Percentiles rank a stretch among this genome's conserved stretches.
These are phyloP conservation scores for Kwoniella dendrophila DNA, from an alignment of 768 basidiomycete species.

Conservation along the genomic window DNA sequence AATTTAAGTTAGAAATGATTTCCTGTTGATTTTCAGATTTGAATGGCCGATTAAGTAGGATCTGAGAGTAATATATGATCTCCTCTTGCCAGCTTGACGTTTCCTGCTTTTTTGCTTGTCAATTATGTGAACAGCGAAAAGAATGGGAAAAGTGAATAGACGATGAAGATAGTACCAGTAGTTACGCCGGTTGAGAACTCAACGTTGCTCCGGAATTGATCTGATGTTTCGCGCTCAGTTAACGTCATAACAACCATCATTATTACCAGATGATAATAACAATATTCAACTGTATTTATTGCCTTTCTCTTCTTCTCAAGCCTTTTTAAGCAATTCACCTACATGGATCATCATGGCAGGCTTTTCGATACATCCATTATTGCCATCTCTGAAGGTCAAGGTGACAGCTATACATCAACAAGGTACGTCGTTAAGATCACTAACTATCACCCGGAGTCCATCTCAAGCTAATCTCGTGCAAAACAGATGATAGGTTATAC, in stretches of 20 bases:
- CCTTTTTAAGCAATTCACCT: background rate
- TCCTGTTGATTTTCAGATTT: too few species aligned
- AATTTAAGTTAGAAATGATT: too few species aligned
- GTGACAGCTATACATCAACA: conserved; percentile 44
- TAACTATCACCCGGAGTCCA: background rate
- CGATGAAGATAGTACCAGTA: background rate
- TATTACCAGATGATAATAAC: background rate
- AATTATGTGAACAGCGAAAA: too few species aligned
- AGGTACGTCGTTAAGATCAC: conserved; percentile 23
- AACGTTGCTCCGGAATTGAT: background rate
- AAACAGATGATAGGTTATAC: conserved; percentile 65
- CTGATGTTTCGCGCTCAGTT: background rate
- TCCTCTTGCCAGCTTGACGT: too few species aligned
- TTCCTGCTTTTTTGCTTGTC: too few species aligned
- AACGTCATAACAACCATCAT: conserved; percentile 7
- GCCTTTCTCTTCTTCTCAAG: background rate
- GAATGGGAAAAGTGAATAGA: too few species aligned
- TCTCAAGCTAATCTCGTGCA: background rate
- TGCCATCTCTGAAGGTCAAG: conserved; percentile 31
- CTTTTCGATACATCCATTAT: conserved; percentile 35
- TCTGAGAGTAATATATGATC: too few species aligned
- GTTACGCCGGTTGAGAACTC: too few species aligned
- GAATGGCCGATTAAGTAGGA: too few species aligned
- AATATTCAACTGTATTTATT: background rate
- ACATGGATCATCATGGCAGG: conserved; percentile 21